phyloP scores from a whole-genome alignment of 2,329 filamentous ascomycete species.

The Alternaria postmessia region DNA sequence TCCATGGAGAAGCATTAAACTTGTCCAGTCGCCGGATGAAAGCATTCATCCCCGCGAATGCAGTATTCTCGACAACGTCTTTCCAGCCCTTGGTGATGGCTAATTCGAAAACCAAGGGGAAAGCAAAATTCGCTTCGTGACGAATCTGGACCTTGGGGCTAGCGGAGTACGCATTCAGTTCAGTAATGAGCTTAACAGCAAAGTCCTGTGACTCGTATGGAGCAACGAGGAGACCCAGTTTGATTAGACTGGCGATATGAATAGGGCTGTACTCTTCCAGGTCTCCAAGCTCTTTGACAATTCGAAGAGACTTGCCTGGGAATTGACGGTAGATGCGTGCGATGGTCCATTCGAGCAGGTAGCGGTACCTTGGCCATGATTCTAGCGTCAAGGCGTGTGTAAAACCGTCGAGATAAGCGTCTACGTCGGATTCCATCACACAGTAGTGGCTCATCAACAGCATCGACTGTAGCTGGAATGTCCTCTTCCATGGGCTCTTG shows the following conservation, averaged over 20 bases:
- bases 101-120: constrained; percentile 55
- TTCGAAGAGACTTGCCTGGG: constrained; percentile 38
- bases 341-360: constrained; percentile 59
- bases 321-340: constrained; percentile 52
- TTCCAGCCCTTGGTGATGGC: constrained; percentile 49
- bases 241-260: constrained; percentile 58
- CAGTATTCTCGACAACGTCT: constrained; percentile 49
- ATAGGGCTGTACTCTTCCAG: constrained; percentile 58
- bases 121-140: constrained; percentile 61
- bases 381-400: constrained; percentile 55
- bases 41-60: constrained; percentile 53
- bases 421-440: constrained; percentile 35
- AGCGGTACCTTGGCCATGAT: constrained; percentile 57
- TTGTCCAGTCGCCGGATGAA: constrained; percentile 56
- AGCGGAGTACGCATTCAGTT: constrained; percentile 55
- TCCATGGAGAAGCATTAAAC: constrained; percentile 52
- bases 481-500: constrained; percentile 59
- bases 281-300: constrained; percentile 49
- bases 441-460: constrained; percentile 54
- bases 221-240: constrained; percentile 55
- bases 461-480: constrained; percentile 58
- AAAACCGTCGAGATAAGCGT: constrained; percentile 49
- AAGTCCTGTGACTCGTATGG: constrained; percentile 52
- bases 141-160: constrained; percentile 62
- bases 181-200: constrained; percentile 50